Conservation (phyloP, 179 eudicot species). For the Spinacia oleracea region DNA sequence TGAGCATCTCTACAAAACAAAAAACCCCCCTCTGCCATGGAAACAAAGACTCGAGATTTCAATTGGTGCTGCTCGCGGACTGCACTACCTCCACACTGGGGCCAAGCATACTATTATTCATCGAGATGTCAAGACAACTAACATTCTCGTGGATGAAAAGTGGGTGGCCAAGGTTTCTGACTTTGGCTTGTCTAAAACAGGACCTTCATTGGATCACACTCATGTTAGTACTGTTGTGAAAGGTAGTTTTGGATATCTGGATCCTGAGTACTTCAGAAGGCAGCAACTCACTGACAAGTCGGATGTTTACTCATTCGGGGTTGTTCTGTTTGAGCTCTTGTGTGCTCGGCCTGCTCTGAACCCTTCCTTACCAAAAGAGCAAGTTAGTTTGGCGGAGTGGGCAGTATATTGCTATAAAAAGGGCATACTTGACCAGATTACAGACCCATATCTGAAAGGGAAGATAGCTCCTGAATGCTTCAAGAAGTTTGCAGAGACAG, state of each 20-base stretch:
- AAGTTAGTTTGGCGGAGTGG: conserved; percentile 93
- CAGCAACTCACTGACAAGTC: conserved; percentile 93
- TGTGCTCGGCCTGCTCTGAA: conserved; percentile 94
- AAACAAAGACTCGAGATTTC: conserved; percentile 90
- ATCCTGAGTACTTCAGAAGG: conserved; percentile 88
- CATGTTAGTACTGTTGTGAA: conserved; percentile 93
- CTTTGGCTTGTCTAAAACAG: conserved; percentile 88
- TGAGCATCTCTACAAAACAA: conserved; percentile 92
- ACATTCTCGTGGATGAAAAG: conserved; percentile 87
- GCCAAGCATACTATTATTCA: conserved; percentile 93
- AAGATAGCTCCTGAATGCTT: conserved; percentile 88
- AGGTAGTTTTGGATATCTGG: conserved; percentile 91
- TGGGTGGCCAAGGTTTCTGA: conserved; percentile 99
- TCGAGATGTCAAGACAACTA: conserved; percentile 94
- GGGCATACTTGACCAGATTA: conserved; percentile 76
- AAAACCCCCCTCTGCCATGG: conserved; percentile 88
- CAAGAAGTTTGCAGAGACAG: conserved; percentile 85
- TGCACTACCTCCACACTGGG: conserved; percentile 93
- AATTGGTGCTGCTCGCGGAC: conserved; percentile 91
- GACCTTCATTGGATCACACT: conserved; percentile 80
- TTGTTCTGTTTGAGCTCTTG: conserved; percentile 80
- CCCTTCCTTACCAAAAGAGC: conserved; percentile 88
- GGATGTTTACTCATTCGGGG: conserved; percentile 93
- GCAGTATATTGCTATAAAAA: conserved; percentile 76
- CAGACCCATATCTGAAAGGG: conserved; percentile 75